phyloP scores from a whole-genome alignment of 169 alveolate species.

The Plasmodium relictum region DNA sequence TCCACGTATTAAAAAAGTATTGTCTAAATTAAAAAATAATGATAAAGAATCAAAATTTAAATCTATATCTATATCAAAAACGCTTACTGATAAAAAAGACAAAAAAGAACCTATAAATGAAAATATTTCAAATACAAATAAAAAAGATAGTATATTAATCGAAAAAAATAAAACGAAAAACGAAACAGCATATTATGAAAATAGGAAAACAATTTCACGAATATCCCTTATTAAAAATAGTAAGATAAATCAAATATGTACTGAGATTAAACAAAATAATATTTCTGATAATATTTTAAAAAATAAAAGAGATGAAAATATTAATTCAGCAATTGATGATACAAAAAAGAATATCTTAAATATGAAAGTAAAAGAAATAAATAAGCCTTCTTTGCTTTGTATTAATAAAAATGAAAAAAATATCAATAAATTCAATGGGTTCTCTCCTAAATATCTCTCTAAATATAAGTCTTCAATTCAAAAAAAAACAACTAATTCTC shows the following conservation, averaged over 20 bases:
- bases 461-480: background rate
- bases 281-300: background rate
- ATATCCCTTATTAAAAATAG: slow-evolving; percentile 19
- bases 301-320: background rate
- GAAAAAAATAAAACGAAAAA: background rate
- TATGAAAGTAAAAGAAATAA: slow-evolving; percentile 6
- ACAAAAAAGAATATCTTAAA: background rate
- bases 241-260: background rate
- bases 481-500: background rate
- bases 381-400: slow-evolving; percentile 1
- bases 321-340: background rate
- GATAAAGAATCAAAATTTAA: background rate
- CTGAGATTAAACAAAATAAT: background rate
- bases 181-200: background rate
- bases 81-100: background rate
- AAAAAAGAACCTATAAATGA: background rate
- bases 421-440: background rate
- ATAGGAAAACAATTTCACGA: background rate
- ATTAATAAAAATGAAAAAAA: slow-evolving; percentile 38
- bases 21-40: slow-evolving; percentile 12
- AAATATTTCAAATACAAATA: background rate
- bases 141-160: background rate
- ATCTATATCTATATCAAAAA: background rate
- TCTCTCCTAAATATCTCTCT: slow-evolving; percentile 16
- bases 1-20: slow-evolving; percentile 10